These are phyloP conservation scores for Byssochlamys sp. DNA, from an alignment of 2,329 filamentous ascomycete species.

Conservation along the genomic window DNA sequence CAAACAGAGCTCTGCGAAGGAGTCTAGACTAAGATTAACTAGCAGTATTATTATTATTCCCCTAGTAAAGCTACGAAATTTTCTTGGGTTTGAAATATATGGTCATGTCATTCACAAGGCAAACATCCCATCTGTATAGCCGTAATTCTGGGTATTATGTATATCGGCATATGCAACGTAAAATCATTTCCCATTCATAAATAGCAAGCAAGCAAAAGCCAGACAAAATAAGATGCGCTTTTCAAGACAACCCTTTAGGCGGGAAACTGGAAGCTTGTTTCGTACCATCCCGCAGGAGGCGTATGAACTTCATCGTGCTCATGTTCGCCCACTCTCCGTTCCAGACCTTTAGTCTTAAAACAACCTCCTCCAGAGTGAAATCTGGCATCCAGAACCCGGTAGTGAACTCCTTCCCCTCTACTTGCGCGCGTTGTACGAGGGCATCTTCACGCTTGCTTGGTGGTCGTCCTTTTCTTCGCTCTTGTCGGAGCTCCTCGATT, in stretches of 20 bases:
- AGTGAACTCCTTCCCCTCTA: constrained; percentile 68
- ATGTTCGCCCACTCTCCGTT: constrained; percentile 76
- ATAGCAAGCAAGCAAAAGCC: constrained; percentile 8
- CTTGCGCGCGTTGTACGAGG: constrained; percentile 59
- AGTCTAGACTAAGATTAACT: too few species aligned
- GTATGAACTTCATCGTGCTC: constrained; percentile 65
- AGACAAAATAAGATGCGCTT: constrained; percentile 6
- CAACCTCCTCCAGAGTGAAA: constrained; percentile 56
- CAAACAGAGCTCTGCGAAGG: background rate
- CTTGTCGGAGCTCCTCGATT: constrained; percentile 43
- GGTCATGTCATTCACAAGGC: background rate
- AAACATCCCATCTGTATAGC: background rate
- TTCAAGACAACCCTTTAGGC: constrained; percentile 49
- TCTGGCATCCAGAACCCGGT: constrained; percentile 76
- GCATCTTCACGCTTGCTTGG: constrained; percentile 67
- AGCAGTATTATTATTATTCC: too few species aligned
- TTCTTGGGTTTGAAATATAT: background rate
- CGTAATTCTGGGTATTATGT: background rate
- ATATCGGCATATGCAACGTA: background rate
- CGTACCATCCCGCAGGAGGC: constrained; percentile 56
- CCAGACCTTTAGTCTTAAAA: constrained; percentile 61
- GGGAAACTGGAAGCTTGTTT: constrained; percentile 68
- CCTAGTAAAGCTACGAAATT: too few species aligned
- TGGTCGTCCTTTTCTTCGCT: constrained; percentile 68
- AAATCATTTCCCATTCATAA: constrained; percentile 10